Percentiles rank a stretch among this genome's conserved stretches.
phyloP scores from a whole-genome alignment of 352 stramenopile genomes.

The Phytopythium montanum region DNA sequence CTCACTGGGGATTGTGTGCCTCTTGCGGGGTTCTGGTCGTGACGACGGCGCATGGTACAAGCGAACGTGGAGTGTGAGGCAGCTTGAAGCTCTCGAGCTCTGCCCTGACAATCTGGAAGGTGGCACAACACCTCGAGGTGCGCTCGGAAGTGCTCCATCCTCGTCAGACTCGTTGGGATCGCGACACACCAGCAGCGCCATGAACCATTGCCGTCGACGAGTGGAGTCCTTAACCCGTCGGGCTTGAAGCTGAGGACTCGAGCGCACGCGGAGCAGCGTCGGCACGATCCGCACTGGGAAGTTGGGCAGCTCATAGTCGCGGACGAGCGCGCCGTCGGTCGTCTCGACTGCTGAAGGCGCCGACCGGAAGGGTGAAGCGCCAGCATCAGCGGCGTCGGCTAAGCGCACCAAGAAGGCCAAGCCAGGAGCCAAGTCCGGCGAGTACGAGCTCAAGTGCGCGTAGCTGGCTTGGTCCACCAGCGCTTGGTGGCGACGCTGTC shows the following conservation, averaged over 20 bases:
- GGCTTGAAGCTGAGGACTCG: neutral
- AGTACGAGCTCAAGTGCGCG: constrained; percentile 11
- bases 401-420: constrained; percentile 49
- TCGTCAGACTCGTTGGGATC: constrained; percentile 2
- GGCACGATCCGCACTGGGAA: constrained; percentile 25
- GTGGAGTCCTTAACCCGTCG: neutral
- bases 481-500: constrained; percentile 25
- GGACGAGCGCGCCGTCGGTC: constrained; percentile 1
- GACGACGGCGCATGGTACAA: neutral
- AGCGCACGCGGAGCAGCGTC: constrained; percentile 20
- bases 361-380: neutral
- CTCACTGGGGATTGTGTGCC: neutral
- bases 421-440: constrained; percentile 12
- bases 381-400: constrained; percentile 4
- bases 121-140: neutral
- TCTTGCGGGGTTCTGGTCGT: neutral
- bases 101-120: neutral
- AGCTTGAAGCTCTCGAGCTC: neutral
- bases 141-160: neutral
- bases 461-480: constrained; percentile 46
- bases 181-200: constrained; percentile 1
- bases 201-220: neutral
- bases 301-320: constrained; percentile 12
- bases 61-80: constrained; percentile 1
- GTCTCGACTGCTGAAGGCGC: neutral